Base-by-base conservation (phyloP, 768 basidiomycete genomes). In the Rhodotorula babjevae region DNA sequence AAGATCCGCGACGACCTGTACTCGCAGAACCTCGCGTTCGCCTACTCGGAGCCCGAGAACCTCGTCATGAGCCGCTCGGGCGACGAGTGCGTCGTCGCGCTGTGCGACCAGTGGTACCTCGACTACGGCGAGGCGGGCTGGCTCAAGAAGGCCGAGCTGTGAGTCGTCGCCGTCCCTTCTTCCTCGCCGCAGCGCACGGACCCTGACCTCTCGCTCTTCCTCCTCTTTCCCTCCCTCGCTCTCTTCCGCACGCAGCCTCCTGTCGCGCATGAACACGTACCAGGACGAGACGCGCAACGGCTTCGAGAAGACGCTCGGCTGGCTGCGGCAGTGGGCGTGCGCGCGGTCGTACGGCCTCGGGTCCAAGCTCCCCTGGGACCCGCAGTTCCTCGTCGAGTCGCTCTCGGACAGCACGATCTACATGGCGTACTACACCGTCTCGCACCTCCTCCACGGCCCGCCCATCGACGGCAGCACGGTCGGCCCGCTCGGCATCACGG, bases 21-120 rank as follows among this genome's bases (percentile, higher is more conserved):
- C 80, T 86, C 86, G 68, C 83, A 82, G 14, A 89, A 88, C 5
- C 78, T 91, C 66, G 95, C 91, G 14, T 88, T 96, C 77, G 85
- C 91, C 69, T 99, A 99, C 80, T 93, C 94, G 18, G 95, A 98
- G 82, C 95, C 95, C 1, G 94, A 98, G 81, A 90, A 90, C 67
- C 80, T 91, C 76, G 89, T 97, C 78, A 87, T 93, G 78, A 91
- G 89, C 58, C 85, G 95, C 57, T 92, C 90, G 81, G 87, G 86
- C n/a, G 96, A 99, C 79, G 95, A 97, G 82, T 99, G 96, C 83
- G 91, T 97, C 29, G 93, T 99, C 69, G 94, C 95, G 7, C 83
- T 99, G 76, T 94, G 93, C 87, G 96, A 99, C 80, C 96, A 99
- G 82, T 99, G 95, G 94, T 99, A 98, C 82, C 82, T 98, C 81